Base-by-base conservation (phyloP, 2,329 filamentous ascomycete species). In the Herpotrichia juniperi region DNA sequence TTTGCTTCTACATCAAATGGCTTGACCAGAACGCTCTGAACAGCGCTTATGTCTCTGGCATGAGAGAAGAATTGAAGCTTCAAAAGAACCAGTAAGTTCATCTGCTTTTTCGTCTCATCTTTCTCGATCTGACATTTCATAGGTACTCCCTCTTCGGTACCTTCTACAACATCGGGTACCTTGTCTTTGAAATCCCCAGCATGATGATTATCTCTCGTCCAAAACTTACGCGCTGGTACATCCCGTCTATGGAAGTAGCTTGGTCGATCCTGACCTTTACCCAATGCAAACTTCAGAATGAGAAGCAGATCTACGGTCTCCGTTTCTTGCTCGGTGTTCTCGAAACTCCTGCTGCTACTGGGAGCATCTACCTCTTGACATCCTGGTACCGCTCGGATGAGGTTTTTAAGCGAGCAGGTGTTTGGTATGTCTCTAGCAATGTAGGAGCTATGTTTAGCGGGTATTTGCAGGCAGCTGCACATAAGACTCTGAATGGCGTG, bases 381-480 rank as follows among this genome's bases (percentile, higher is more conserved):
- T 69, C 66, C 2, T 77, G 74, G 74, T 77, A 76, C 42, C 74
- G 67, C 1, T 64, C 71, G 22, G 57, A 39, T 10, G 64, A 67
- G 48, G 47, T 66, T 25, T 58, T 56, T 12, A 49, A 60, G 17
- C 53, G 64, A 21, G 55, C 62, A 4, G 58, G 60, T 2, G 42
- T 67, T 4, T 67, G 66, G 44, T 66, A 49, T 22, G 56, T 62
- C 34, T 54, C 63, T 1, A 52, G 49, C 16, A 59, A 62, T 2
- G 26, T 66, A 11, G 63, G 57, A 1, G 62, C 58, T 4, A 67
- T 67, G 64, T 62, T 67, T 51, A 59, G 58, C 8, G 62, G 64
- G 2, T 66, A 66, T 51, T 48, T 67, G 14, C 63, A 66, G 45
- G 59, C 63, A 9, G 61, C 61, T 14, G 61, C 58, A 2, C 62